Evolutionary conservation across 169 alveolate species (phyloP).

Genomic region (Cyclospora cayetanensis): DNA sequence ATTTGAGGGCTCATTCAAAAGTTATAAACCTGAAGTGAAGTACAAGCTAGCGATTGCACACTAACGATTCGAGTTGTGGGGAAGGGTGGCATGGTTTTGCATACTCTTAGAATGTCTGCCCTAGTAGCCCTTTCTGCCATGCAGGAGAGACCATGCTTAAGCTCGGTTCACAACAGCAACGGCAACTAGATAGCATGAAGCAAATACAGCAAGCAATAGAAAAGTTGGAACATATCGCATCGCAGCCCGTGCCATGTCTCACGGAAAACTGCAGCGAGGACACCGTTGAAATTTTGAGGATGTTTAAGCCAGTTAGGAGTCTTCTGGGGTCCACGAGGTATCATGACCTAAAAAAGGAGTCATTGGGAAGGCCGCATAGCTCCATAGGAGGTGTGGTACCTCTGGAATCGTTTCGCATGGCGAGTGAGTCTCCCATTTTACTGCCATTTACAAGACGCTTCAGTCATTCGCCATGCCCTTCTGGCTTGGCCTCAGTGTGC

Average conservation of each 20-base stretch:
- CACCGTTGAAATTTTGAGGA: not conserved
- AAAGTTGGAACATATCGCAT: no score
- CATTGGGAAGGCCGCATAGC: not conserved
- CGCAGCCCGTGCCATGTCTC: not conserved
- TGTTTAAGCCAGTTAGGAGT: not conserved
- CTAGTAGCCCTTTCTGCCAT: no score
- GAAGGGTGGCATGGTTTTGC: no score
- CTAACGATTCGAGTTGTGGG: no score
- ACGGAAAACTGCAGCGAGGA: not conserved
- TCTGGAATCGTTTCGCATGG: not conserved
- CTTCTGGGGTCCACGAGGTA: not conserved
- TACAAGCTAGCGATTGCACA: no score
- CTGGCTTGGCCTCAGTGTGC: no score
- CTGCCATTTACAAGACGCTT: no score
- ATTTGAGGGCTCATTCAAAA: no score
- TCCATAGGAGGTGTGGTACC: not conserved
- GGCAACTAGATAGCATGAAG: not conserved
- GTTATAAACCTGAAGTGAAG: no score
- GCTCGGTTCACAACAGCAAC: not conserved
- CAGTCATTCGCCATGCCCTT: no score
- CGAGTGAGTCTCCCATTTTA: no score
- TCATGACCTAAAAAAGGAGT: not conserved
- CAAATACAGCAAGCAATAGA: not conserved
- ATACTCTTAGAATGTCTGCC: no score
- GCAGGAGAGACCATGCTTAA: not conserved